Base-by-base conservation (phyloP, 108 stramenopile species). In the Chaetoceros muelleri region DNA sequence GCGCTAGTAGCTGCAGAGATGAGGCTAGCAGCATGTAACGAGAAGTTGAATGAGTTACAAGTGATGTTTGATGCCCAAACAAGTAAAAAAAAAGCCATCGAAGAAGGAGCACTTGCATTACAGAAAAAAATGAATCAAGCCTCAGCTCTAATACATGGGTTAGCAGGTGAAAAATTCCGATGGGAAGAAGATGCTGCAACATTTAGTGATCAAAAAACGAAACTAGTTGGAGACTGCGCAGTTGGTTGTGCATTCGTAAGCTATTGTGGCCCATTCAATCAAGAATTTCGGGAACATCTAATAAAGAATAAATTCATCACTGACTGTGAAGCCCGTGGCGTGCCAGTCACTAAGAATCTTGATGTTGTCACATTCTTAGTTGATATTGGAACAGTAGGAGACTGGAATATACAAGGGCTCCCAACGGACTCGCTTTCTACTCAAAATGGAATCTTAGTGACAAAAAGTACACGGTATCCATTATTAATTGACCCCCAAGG, bases 221-320 rank as follows among this genome's bases (percentile, higher is more conserved):
- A 87, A 8, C 58, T 94, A 52, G 89, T 94, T 29, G 93, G 93
- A 24, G 90, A 94, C 61, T 90, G 88, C 53, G 93, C 93, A 24
- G 81, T 90, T 19, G 82, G 78, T 0, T 93, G 90, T 45, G 90
- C 90, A 18, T 94, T 94, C 55, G 81, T 93, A 47, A 78, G 74
- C 27, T 94, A 94, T 71, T 94, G 90, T 52, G 93, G 93, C 22
- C 88, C 93, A 1, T 94, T 94, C 73, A 94, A 94, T 53, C 88
- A 90, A 57, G 79, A 87, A 55, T 94, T 84, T 76, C 69, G 93
- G 21, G 58, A 72, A 49, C 80, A 81, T 48, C 73, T 92, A 27
- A 76, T 93, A 44, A 82, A 81, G 51, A 79, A 85, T 53, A 88
- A 89, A 76, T 91, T 87, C 29, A 71, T 75, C 8, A 62, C 57